phyloP scores from a whole-genome alignment of 805 yeast species.

The Nakazawaea wickerhamii region DNA sequence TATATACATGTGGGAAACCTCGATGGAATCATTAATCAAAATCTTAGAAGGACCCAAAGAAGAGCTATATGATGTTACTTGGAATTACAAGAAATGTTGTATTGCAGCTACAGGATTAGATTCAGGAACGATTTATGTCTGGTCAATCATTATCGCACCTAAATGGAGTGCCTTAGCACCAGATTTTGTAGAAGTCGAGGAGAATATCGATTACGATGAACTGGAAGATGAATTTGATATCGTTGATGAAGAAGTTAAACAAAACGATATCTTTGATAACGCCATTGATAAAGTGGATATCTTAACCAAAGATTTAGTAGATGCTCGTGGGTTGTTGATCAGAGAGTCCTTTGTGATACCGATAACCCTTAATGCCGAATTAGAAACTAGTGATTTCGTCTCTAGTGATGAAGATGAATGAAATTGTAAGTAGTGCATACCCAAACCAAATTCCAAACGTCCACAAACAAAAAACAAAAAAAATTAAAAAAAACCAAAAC shows the following conservation, averaged over 20 bases:
- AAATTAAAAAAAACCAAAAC: too few relatives aligned
- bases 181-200: conserved; percentile 91
- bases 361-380: background rate
- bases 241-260: conserved; percentile 59
- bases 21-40: conserved; percentile 80
- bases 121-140: conserved; percentile 72
- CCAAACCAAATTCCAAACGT: background rate
- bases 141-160: conserved; percentile 81
- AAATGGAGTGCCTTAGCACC: conserved; percentile 97
- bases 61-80: conserved; percentile 78
- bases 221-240: conserved; percentile 89
- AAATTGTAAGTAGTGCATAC: background rate
- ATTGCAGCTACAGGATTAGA: conserved; percentile 84
- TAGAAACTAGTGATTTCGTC: background rate
- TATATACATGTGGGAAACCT: conserved; percentile 88
- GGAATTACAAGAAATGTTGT: conserved; percentile 73
- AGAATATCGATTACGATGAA: conserved; percentile 82
- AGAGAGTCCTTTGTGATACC: conserved; percentile 60
- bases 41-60: conserved; percentile 89
- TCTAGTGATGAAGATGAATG: conserved; percentile 4
- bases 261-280: conserved; percentile 56
- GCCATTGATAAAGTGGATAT: conserved; percentile 64
- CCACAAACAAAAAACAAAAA: background rate
- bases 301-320: conserved; percentile 52
- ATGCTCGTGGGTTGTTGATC: conserved; percentile 67